Base-by-base conservation (phyloP, 148 eudicot species). In the Rhododendron kiyosumense region DNA sequence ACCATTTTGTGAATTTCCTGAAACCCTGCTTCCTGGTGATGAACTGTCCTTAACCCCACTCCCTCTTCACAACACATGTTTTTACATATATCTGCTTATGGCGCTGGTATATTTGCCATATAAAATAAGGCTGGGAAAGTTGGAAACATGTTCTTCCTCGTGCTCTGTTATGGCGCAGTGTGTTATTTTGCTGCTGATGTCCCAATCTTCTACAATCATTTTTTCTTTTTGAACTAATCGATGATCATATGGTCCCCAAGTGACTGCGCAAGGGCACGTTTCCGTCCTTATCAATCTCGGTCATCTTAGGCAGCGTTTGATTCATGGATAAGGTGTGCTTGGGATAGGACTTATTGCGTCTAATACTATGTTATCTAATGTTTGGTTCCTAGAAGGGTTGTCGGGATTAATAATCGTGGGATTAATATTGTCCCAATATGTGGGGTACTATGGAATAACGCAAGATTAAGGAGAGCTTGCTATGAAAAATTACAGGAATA, bases 11-110 rank as follows among this genome's bases (percentile, higher is more conserved):
- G 51, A n/a, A 9, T 43, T 2, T 46, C 54, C 26, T 45, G 57
- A 48, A 52, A 46, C 81, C 57, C 52, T 48, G 30, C 59, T 5
- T 48, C 61, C 22, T n/a, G 65, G 63, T 52, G 83, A 51, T 52
- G 83, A 80, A 52, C 83, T 52, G 83, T 49, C 83, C 65, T 0
- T 10, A 80, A 79, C 30, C 83, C 83, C 65, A 24, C 30, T 36
- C 49, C 49, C 49, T 51, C 18, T 80, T 51, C 59, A 52, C 48
- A 49, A 79, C 76, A 71, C 76, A 71, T 13, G 30, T 71, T 1
- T 26, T 11, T 14, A 30, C 76, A 65, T 69, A 20, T 38, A 18
- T 76, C 48, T 38, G 48, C 26, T 41, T 43, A 24, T 77, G 11
- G 11, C 11, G 45, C 30, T 77, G 30, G 15, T 32, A 32, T 74